A percentile compares a stretch with the other conserved stretches of the same genome.
Conservation (phyloP, 1,284 basidiomycete species). For the Veloporphyrellus conicus region DNA sequence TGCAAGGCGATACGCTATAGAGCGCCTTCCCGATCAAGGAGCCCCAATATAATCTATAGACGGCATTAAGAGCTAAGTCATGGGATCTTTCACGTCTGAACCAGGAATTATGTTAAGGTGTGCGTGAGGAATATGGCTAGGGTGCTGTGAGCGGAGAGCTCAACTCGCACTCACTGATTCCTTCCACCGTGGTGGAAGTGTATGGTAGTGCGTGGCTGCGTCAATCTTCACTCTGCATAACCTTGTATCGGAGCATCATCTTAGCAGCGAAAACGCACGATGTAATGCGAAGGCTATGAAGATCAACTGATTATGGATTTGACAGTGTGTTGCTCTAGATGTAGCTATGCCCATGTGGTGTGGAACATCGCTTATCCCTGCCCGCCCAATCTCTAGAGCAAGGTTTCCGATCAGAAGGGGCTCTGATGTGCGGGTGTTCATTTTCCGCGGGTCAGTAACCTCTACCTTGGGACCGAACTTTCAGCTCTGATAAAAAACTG, state of each 20-base stretch:
- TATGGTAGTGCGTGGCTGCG: background rate
- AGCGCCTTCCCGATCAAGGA: slow-evolving; percentile 87
- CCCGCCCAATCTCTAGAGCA: background rate
- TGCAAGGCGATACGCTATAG: slow-evolving; percentile 84
- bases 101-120: background rate
- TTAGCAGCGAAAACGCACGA: background rate
- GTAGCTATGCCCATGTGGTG: background rate
- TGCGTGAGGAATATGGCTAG: background rate
- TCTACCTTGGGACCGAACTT: background rate
- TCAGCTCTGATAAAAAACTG: background rate
- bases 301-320: background rate
- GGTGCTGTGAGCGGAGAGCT: background rate
- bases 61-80: background rate
- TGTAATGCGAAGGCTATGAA: background rate
- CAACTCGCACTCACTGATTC: background rate
- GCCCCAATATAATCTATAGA: slow-evolving; percentile 45
- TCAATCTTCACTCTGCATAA: background rate
- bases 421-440: background rate
- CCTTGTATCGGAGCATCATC: background rate
- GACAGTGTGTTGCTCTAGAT: background rate
- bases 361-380: background rate
- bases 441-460: background rate
- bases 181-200: background rate
- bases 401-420: background rate
- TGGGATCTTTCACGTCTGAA: slow-evolving; percentile 8